A percentile compares a stretch with the other conserved stretches of the same genome.
phyloP scores from a whole-genome alignment of 2,329 filamentous ascomycete species.

The Stagonosporopsis cucurbitacearum region DNA sequence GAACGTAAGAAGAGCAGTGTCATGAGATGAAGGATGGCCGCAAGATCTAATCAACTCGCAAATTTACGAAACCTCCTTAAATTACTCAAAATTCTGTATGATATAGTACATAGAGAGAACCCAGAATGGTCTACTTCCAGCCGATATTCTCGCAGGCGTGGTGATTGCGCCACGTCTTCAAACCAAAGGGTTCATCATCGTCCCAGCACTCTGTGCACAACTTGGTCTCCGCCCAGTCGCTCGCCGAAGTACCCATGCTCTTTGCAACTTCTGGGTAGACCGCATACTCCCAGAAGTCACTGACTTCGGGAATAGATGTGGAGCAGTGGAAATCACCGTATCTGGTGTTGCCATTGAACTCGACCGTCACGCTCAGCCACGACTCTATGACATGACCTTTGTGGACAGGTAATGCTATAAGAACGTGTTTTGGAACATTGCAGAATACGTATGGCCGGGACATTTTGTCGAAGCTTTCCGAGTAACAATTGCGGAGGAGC shows the following conservation, averaged over 20 bases:
- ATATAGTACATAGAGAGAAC: no score
- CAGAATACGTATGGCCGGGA: slow-evolving; percentile 14
- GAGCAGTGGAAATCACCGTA: background rate
- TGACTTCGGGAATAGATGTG: background rate
- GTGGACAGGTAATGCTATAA: slow-evolving; percentile 10
- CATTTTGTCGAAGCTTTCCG: background rate
- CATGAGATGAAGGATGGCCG: background rate
- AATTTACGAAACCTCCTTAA: background rate
- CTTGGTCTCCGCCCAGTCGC: background rate
- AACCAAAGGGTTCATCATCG: background rate
- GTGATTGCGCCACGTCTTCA: background rate
- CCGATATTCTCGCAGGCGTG: background rate
- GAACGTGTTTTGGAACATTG: slow-evolving; percentile 5
- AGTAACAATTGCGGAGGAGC: slow-evolving; percentile 13
- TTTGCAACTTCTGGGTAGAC: slow-evolving; percentile 3
- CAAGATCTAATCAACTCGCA: background rate
- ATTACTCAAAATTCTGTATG: background rate
- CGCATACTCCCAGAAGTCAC: slow-evolving; percentile 3
- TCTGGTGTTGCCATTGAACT: slow-evolving; percentile 7
- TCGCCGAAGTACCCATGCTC: background rate
- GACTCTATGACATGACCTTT: background rate
- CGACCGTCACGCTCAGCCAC: slow-evolving; percentile 6
- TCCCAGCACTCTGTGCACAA: background rate
- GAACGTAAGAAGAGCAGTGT: no score
- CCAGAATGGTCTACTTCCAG: background rate